A percentile compares a stretch with the other conserved stretches of the same genome.
phyloP scores from a whole-genome alignment of 139 green algal genomes.

The Trebouxia sp. region DNA sequence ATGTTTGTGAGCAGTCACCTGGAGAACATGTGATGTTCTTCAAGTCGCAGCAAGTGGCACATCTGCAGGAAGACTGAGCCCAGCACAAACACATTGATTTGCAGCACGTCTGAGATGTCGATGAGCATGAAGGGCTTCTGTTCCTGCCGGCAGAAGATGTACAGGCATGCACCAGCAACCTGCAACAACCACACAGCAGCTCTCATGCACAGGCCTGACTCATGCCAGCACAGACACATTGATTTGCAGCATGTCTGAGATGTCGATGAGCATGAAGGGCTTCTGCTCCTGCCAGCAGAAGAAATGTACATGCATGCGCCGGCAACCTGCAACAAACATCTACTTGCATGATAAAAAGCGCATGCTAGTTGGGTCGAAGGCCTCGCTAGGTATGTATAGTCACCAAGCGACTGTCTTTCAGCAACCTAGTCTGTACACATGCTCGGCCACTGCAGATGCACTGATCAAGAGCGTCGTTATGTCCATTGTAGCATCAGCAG shows the following conservation, averaged over 20 bases:
- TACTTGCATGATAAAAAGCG: no score
- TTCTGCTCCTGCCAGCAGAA: conserved; percentile 90
- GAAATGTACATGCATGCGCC: conserved; percentile 95
- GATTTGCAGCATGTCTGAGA: conserved; percentile 70
- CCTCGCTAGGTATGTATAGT: no score
- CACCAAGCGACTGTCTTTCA: no score
- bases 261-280: conserved; percentile 99
- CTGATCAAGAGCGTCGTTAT: no score
- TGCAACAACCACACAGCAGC: conserved; percentile 24
- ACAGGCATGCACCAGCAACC: conserved; percentile 93
- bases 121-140: conserved; percentile 97
- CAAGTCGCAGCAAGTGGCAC: conserved; percentile 82
- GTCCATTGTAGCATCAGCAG: no score
- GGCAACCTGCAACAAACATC: conserved; percentile 87
- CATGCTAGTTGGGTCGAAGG: no score
- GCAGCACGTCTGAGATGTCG: conserved; percentile 91
- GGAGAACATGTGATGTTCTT: conserved; percentile 81
- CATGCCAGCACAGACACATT: not conserved
- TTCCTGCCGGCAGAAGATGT: conserved; percentile 95
- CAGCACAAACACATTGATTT: conserved; percentile 74
- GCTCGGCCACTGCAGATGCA: no score
- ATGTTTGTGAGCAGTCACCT: conserved; percentile 20
- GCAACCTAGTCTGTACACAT: no score
- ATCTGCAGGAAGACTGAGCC: conserved; percentile 93
- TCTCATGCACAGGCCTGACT: not conserved